A percentile compares a stretch with the other conserved stretches of the same genome.
Evolutionary conservation across 352 stramenopile genomes (phyloP).

Genomic region (Phytopythium mirpurense): DNA sequence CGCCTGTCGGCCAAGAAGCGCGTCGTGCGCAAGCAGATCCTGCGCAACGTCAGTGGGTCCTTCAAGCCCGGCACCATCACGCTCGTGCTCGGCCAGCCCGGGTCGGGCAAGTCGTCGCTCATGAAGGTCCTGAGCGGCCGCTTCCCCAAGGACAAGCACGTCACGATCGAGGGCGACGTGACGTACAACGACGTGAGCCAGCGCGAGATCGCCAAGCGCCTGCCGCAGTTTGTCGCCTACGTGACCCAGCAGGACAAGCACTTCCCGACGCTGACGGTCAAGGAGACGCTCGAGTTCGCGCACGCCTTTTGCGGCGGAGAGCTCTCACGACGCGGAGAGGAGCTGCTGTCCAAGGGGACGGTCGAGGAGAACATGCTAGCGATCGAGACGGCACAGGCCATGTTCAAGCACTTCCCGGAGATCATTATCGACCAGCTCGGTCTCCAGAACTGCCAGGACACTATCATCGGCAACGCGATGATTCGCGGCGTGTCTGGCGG

Average conservation of each 20-base stretch:
- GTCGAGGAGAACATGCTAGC: constrained; percentile 39
- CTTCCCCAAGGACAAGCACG: constrained; percentile 28
- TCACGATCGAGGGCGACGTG: constrained; percentile 27
- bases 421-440: constrained; percentile 50
- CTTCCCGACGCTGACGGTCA: constrained; percentile 38
- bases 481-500: constrained; percentile 46
- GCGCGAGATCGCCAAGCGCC: constrained; percentile 17
- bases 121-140: constrained; percentile 40
- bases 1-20: constrained; percentile 21
- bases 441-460: constrained; percentile 47
- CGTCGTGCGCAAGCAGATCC: constrained; percentile 25
- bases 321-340: constrained; percentile 19
- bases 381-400: constrained; percentile 13
- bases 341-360: constrained; percentile 28
- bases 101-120: constrained; percentile 31
- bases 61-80: constrained; percentile 35
- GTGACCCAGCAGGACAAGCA: constrained; percentile 39
- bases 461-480: constrained; percentile 53
- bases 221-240: constrained; percentile 49
- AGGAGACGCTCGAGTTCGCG: constrained; percentile 55
- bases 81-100: constrained; percentile 25
- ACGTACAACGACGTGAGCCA: constrained; percentile 32
- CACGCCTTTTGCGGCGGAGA: constrained; percentile 45
- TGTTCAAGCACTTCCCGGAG: constrained; percentile 46
- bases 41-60: constrained; percentile 26